Evolutionary conservation across 2,329 filamentous ascomycete genomes (phyloP), one percentile per base, ranked within the genome.

Genomic region (Endoconidiophora laricicola): DNA sequence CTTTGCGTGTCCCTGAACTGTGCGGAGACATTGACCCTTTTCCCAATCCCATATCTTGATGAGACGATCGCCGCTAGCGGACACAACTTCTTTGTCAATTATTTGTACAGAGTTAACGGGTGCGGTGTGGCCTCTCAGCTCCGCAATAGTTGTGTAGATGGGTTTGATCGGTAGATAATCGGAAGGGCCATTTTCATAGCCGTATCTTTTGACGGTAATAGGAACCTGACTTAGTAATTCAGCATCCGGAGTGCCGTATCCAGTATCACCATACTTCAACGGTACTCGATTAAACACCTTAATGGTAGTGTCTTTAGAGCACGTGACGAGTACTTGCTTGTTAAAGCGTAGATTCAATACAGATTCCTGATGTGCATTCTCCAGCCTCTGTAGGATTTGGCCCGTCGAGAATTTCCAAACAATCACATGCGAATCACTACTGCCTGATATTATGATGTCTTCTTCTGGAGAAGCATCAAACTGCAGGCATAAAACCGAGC

Each of bases 41-140:
- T 81, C 81, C 69, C 94, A 85, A 62, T 93, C 82, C 91, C 91
- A 98, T 18, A 95, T 74, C 63, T 94, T 95, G 65, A 98, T 88
- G 55, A 83, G 78, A 37, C 91, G 81, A 62, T 98, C 91, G 16
- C 91, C 91, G 48, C 88, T 95, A 7, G 90, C 91, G 2, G 91
- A 96, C 2, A 96, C 88, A 46, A 98, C 83, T 57, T 91, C 84
- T 54, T 84, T 74, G 12, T 79, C 83, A 49, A 83, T 74, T 39
- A 98, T 85, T 61, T 96, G 88, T 33, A 98, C 91, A 1, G 91
- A 90, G 60, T 98, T 98, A 46, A 98, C 90, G 1, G 91, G 91
- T 3, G 91, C 91, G 43, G 76, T 76, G 58, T 98, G 91, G 1
- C 90, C 90, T 54, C 84, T 77, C 6, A 98, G 68, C 0, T 73